Base-by-base conservation (phyloP, 2,329 filamentous ascomycete genomes). In the Exophiala lecanii-corni region DNA sequence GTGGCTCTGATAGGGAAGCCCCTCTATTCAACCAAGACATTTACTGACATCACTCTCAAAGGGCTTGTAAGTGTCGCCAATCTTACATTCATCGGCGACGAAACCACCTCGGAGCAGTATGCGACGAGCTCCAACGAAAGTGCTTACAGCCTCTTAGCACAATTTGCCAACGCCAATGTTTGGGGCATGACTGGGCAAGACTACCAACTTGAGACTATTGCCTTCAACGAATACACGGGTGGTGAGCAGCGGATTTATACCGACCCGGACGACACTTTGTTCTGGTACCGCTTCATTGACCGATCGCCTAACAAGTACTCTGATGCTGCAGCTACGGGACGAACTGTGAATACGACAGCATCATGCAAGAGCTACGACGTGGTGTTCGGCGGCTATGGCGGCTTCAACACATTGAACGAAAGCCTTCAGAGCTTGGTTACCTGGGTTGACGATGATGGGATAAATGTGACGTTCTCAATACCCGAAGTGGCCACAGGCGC, bases 241-340 rank as follows among this genome's bases (percentile, higher is more conserved):
- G n/a, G 12, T 4, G 9, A 31, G 16, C 43, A 46, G 19, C 5
- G 31, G 2, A 70, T 67, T 31, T 77, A 73, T 53, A 70, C 68
- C 1, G 70, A 76, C 4, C 68, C 71, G 51, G 36, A 30, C 1
- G 10, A 26, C 10, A 18, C 17, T 16, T 12, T 39, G 3, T 53
- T 23, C 31, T 49, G 48, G 45, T 49, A 51, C 34, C 45, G 51
- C 3, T 54, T 54, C 31, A 31, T 54, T 17, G 51, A 54, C 33
- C 41, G 36, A 10, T 42, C 41, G 45, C 6, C 20, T 39, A 7
- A 18, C 36, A 7, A 25, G 6, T 18, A n/a, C 10, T 3, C 16
- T 45, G 19, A 25, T 16, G 30, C 23, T 4, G n/a, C 30, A 2
- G 35, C 19, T 5, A 28, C 46, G 3, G 9, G n/a, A 9, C 49